Percentiles rank a stretch among this genome's conserved stretches.
phyloP scores from a whole-genome alignment of 139 green algal genomes.

The Closterium sp. region DNA sequence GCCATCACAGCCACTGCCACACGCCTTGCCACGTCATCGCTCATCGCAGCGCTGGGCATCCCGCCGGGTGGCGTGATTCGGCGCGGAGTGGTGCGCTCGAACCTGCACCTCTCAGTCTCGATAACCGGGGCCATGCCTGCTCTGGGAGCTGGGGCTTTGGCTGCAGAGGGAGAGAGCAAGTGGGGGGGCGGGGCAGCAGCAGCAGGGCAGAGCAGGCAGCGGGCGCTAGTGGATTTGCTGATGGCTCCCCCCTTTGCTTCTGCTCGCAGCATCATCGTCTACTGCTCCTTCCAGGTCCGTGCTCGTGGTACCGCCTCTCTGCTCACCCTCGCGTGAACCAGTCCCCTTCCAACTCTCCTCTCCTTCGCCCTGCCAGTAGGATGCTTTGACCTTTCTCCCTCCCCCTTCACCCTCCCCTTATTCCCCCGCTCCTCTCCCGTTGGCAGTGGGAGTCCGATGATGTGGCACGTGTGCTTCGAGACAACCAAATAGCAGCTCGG shows the following conservation, averaged over 20 bases:
- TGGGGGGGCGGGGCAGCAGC: background rate
- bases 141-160: background rate
- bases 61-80: conserved; percentile 51
- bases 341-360: too few relatives aligned
- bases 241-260: conserved; percentile 26
- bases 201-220: background rate
- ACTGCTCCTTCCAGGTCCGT: conserved; percentile 64
- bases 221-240: conserved; percentile 52
- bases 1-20: conserved; percentile 91
- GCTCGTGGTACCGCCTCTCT: too few relatives aligned
- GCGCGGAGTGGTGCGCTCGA: conserved; percentile 65
- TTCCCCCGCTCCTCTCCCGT: too few relatives aligned
- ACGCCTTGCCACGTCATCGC: conserved; percentile 58
- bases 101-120: conserved; percentile 73
- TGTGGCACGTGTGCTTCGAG: background rate
- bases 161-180: background rate
- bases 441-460: background rate
- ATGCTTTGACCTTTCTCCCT: too few relatives aligned
- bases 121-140: background rate
- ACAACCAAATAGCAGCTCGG: background rate
- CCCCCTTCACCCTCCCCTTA: too few relatives aligned
- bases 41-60: conserved; percentile 68
- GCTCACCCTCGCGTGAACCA: too few relatives aligned
- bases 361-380: too few relatives aligned
- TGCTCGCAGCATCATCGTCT: conserved; percentile 68